phyloP scores from a whole-genome alignment of 148 eudicot genomes.

The Rhododendron ovatum region DNA sequence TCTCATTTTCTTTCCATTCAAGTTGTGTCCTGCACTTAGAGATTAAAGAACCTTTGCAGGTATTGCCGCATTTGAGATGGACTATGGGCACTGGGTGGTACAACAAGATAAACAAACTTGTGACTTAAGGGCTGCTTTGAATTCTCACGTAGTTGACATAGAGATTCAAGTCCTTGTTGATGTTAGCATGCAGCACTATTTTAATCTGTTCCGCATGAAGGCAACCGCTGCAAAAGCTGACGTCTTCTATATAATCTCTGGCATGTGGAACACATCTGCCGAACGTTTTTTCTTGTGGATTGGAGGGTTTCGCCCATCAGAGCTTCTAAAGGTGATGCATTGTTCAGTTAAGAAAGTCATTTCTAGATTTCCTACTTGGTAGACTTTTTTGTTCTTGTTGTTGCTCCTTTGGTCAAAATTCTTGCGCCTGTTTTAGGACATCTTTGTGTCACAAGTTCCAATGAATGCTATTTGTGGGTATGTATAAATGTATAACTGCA shows the following conservation, averaged over 20 bases:
- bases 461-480: neutral
- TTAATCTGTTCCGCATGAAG: conserved; percentile 65
- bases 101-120: conserved; percentile 54
- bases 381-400: neutral
- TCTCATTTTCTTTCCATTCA: neutral
- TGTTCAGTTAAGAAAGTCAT: neutral
- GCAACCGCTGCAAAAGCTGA: conserved; percentile 74
- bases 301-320: conserved; percentile 97
- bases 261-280: conserved; percentile 82
- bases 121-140: conserved; percentile 54
- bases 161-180: conserved; percentile 62
- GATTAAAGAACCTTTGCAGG: conserved; percentile 33
- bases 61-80: conserved; percentile 70
- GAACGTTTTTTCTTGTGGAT: conserved; percentile 95
- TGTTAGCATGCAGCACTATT: conserved; percentile 64
- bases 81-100: conserved; percentile 84
- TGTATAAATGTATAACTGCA: neutral
- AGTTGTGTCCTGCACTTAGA: neutral
- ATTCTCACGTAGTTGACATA: conserved; percentile 38
- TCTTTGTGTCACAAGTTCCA: neutral
- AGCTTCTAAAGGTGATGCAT: conserved; percentile 63
- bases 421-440: neutral
- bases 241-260: conserved; percentile 77
- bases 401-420: neutral
- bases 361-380: neutral